Base-by-base conservation (phyloP, 2,329 filamentous ascomycete species). In the Botrytis byssoidea region DNA sequence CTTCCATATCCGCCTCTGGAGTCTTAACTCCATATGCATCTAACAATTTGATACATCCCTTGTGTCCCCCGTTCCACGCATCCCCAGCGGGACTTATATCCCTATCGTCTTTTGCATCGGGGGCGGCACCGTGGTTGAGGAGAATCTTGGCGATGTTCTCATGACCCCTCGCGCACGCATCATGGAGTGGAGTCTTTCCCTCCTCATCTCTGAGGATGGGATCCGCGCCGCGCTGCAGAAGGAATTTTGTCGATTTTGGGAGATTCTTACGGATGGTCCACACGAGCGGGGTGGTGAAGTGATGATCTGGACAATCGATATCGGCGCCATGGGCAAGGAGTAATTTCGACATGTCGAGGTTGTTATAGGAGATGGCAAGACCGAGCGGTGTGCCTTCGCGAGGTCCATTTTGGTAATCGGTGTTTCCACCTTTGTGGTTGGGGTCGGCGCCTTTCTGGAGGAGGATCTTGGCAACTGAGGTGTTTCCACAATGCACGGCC, bases 181-280 rank as follows among this genome's bases (percentile, higher is more conserved):
- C 68, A 37, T 73, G 72, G 4, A 73, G 25, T 4, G 72, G 67
- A 18, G 72, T 73, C 18, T 71, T 73, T 2, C 72, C 72, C 29
- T 60, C 68, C 4, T 46, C 60, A 35, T 73, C 72, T 35, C 71
- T 42, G 0, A 71, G 40, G 0, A 71, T 65, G n/a, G 72, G 72
- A 71, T 73, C 72, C 6, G 68, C 67, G 8, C 72, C 72, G 16
- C 61, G 29, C 40, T 71, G 65, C 71, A 76, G 63, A 75, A 83
- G 60, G 16, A 73, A 73, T 35, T 71, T 73, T 0, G 71, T 57
- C 2, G 66, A 70, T 44, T 70, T 70, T 1, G 71, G 71, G 4
- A 70, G 44, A 44, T 70, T 63, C 18, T 73, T 70, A 10, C 65
- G 44, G 42, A 73, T 73, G 12, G 71, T 70, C 71, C 71, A 73